Evolutionary conservation across 805 yeast species (phyloP).

Genomic region (Starmerella tilneyi): DNA sequence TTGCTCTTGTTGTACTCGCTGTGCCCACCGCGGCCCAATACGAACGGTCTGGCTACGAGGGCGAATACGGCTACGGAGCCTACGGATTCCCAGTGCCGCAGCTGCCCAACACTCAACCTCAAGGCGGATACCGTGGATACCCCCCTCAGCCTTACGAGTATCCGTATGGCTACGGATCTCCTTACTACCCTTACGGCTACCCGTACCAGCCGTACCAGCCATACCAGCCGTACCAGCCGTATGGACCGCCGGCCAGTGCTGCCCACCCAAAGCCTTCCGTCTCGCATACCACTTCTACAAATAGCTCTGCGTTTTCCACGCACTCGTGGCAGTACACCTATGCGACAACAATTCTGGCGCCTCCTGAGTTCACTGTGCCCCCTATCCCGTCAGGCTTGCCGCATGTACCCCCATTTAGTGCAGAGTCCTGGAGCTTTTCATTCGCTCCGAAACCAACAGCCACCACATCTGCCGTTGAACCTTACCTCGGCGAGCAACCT

Average conservation of each 20-base stretch:
- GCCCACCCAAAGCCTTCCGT: neutral
- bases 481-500: too few relatives aligned
- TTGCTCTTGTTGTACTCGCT: neutral
- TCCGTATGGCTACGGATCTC: conserved; percentile 3
- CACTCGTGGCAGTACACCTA: neutral
- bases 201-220: too few relatives aligned
- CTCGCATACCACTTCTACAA: neutral
- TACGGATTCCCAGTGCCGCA: neutral
- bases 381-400: neutral
- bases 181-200: conserved; percentile 9
- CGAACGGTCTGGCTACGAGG: neutral
- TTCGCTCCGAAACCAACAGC: neutral
- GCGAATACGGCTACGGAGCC: neutral
- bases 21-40: neutral
- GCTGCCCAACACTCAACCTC: neutral
- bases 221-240: neutral
- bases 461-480: neutral
- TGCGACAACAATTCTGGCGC: neutral
- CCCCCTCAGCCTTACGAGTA: neutral
- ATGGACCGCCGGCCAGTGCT: neutral
- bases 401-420: neutral
- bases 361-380: neutral
- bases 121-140: neutral
- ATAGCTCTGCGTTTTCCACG: neutral
- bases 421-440: too few relatives aligned